Evolutionary conservation across 2,329 filamentous ascomycete species (phyloP), one percentile per base, ranked within the genome.

Genomic region (Ceratocystis papillata): DNA sequence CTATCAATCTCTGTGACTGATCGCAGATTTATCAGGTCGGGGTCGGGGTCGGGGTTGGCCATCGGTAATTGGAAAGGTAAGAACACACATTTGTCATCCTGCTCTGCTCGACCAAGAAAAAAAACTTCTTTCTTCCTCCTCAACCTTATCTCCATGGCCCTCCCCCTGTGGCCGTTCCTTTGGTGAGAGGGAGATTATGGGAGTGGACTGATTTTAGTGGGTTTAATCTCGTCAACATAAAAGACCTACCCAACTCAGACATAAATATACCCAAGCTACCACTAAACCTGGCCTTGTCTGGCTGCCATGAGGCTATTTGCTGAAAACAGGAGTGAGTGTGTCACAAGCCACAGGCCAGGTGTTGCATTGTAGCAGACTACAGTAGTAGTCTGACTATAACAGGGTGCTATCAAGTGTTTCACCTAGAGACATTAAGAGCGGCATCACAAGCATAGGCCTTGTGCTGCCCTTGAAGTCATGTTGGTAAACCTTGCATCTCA

Each of bases 151-250:
- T 57, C 30, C 22, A 15, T 28, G 53, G 2, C 8, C 22, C 3
- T 28, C n/a, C 50, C 50, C n/a, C 17, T n/a, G 17, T n/a, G 28
- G 3, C 25, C 17, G 33, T 20, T 33, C 7, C 8, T 59, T 20
- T n/a, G 15, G 20, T n/a, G 28, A 12, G 28, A 33, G 30, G 55
- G 17, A n/a, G 46, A n/a, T 48, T 22, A 22, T 59, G 15, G 28
- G n/a, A 28, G 46, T 59, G 55, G 55, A 17, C 55, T 59, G 55
- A 59, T 59, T 59, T 37, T 25, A 30, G 55, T 37, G 55, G n/a
- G 55, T 59, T 59, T 59, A 59, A 59, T 59, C 55, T 59, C 55
- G 28, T 37, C 55, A 59, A 59, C 20, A 28, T 15, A 59, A 41
- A 41, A 41, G 10, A 22, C 48, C 48, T n/a, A 5, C n/a, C 48